Base-by-base conservation (phyloP, 208 protist genomes). In the Acanthamoeba lenticulata region DNA sequence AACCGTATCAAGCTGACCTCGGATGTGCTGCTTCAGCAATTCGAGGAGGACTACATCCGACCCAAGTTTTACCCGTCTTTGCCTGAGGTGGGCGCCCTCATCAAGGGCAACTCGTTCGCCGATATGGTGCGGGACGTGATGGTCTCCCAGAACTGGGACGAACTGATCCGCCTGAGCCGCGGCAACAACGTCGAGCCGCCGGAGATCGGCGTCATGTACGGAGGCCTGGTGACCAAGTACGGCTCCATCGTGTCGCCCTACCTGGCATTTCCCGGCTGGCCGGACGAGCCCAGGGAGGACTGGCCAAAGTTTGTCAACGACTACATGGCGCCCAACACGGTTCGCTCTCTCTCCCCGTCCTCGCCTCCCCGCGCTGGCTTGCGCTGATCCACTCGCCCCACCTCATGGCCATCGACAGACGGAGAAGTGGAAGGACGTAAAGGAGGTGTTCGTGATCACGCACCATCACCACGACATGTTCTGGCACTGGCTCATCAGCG, bases 371-470 rank as follows among this genome's bases (percentile, higher is more conserved):
- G 45, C 9, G 45, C 45, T 52, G 15, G 45, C 9, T 52, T 52
- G 45, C 5, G 45, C 45, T 52, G 9, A 52, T n/a, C 7, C 21
- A 5, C 29, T 79, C 32, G 67, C 67, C 9, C 17, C 38, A 44
- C 67, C 13, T 72, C 11, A 9, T 72, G n/a, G 62, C 9, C 4
- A 44, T 24, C 15, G 29, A 24, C 60, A 69, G 60, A 29, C n/a
- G 11, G 17, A 79, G 67, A 44, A 4, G 24, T 81, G 34, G 34
- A 2, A 15, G 17, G 72, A 81, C n/a, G 72, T 81, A n/a, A 42
- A 47, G 72, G 83, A 90, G 36, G 42, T 90, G 38, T 6, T 90
- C 6, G 83, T 90, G 1, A 32, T 90, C 55, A 90, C 55, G 5
- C 83, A 90, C n/a, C 7, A 45, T 13, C 83, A 90, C 49, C 49